Evolutionary conservation across 2,329 filamentous ascomycete species (phyloP).

Genomic region (Xylariales sp.): DNA sequence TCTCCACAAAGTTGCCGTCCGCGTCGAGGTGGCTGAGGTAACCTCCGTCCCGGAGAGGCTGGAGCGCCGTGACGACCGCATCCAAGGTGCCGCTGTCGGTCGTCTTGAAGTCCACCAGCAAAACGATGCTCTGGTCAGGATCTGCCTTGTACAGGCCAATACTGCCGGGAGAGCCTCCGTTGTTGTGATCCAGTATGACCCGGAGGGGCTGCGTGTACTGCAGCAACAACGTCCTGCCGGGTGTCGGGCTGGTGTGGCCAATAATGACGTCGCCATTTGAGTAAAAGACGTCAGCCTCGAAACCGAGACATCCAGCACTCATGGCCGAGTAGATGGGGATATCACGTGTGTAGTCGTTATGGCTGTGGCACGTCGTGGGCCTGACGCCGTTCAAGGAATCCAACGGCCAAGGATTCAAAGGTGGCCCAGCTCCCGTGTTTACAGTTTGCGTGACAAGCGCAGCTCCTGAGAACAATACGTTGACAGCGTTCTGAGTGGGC

Average conservation of each 20-base stretch:
- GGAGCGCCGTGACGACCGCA: slow-evolving; percentile 18
- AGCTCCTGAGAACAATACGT: slow-evolving; percentile 15
- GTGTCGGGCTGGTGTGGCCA: slow-evolving; percentile 17
- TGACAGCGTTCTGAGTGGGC: slow-evolving; percentile 19
- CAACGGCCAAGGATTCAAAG: slow-evolving; percentile 22
- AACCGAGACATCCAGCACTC: slow-evolving; percentile 19
- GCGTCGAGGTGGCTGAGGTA: slow-evolving; percentile 21
- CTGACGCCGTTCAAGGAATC: slow-evolving; percentile 18
- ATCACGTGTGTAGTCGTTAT: slow-evolving; percentile 22
- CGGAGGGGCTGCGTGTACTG: slow-evolving; percentile 22
- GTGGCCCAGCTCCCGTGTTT: slow-evolving; percentile 17
- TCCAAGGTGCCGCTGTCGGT: slow-evolving; percentile 17
- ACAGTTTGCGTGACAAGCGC: slow-evolving; percentile 16
- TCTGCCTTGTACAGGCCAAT: slow-evolving; percentile 15
- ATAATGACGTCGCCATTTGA: slow-evolving; percentile 17
- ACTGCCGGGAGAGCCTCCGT: slow-evolving; percentile 12
- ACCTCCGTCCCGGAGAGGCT: slow-evolving; percentile 21
- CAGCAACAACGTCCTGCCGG: slow-evolving; percentile 17
- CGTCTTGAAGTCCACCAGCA: slow-evolving; percentile 25
- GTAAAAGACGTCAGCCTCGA: slow-evolving; percentile 23
- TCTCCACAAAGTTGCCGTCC: slow-evolving; percentile 15
- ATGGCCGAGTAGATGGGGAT: slow-evolving; percentile 20
- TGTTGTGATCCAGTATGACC: slow-evolving; percentile 21
- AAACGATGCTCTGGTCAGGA: slow-evolving; percentile 15
- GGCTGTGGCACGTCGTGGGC: slow-evolving; percentile 20